These are phyloP conservation scores for Pseudonitzschia delicatissima DNA, from an alignment of 108 stramenopile genomes.

Conservation along the genomic window DNA sequence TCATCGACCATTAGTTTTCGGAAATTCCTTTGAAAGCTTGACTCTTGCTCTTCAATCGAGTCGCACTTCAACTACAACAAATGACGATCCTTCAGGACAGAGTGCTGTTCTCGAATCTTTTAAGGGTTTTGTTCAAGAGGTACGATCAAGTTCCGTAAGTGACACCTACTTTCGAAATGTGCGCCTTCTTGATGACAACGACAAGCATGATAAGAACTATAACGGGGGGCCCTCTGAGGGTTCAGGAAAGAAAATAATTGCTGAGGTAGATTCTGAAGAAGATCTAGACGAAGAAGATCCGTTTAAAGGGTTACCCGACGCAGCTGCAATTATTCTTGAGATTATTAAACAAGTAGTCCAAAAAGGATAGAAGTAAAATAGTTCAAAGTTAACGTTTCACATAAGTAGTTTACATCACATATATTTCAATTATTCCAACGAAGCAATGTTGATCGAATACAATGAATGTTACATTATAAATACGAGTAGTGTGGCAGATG, in stretches of 20 bases:
- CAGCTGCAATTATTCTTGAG: conserved; percentile 28
- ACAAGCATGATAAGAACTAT: background rate
- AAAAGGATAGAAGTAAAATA: conserved; percentile 3
- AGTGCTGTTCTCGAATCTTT: conserved; percentile 6
- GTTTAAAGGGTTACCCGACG: conserved; percentile 34
- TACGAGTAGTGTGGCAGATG: conserved; percentile 71
- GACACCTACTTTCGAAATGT: conserved; percentile 19
- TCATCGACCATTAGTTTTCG: conserved; percentile 22
- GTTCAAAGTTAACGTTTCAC: no score
- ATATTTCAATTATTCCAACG: no score
- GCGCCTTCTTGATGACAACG: background rate
- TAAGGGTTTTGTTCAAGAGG: conserved; percentile 14
- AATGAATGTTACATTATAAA: background rate
- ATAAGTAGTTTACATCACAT: no score
- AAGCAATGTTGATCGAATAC: no score
- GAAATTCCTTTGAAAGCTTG: conserved; percentile 23
- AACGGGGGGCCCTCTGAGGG: no score
- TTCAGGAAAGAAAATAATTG: no score
- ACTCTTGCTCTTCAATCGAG: background rate
- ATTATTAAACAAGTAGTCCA: conserved; percentile 30
- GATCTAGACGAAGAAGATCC: conserved; percentile 16
- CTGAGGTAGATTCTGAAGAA: background rate
- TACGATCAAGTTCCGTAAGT: conserved; percentile 18
- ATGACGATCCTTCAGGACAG: background rate
- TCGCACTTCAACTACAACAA: background rate